phyloP scores from a whole-genome alignment of 192 early-diverging fungal species.

The Backusella circina region DNA sequence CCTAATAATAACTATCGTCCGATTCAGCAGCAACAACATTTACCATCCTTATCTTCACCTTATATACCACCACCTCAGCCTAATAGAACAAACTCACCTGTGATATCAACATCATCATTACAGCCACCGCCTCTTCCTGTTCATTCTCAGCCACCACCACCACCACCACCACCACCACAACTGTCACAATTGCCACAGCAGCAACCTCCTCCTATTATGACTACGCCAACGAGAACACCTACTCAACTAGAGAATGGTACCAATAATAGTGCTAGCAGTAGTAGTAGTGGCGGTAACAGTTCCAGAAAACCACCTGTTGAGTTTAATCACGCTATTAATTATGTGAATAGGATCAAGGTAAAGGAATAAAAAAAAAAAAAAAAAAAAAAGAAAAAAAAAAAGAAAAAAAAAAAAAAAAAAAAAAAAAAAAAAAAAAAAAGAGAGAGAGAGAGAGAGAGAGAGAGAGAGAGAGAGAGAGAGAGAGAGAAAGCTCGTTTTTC shows the following conservation, averaged over 20 bases:
- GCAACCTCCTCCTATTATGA: background rate
- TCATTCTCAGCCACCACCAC: background rate
- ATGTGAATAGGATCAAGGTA: constrained; percentile 97
- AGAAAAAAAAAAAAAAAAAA: too few relatives aligned
- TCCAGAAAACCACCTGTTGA: constrained; percentile 77
- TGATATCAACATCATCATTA: constrained; percentile 63
- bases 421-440: too few relatives aligned
- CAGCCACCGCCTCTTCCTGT: constrained; percentile 22
- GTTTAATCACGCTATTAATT: constrained; percentile 97
- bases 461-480: too few relatives aligned
- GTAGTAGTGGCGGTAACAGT: too few relatives aligned
- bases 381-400: too few relatives aligned
- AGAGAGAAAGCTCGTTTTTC: too few relatives aligned
- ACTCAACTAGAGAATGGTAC: background rate
- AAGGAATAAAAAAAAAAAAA: too few relatives aligned
- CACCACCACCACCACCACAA: background rate
- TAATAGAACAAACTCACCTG: background rate
- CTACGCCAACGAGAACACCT: background rate
- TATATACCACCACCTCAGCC: background rate
- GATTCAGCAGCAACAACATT: background rate
- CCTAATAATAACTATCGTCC: background rate
- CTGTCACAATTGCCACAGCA: background rate
- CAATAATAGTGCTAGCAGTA: background rate
- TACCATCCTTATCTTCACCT: background rate
- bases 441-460: too few relatives aligned